Evolutionary conservation across 2,329 filamentous ascomycete species (phyloP).

Genomic region (Nemania sp.): DNA sequence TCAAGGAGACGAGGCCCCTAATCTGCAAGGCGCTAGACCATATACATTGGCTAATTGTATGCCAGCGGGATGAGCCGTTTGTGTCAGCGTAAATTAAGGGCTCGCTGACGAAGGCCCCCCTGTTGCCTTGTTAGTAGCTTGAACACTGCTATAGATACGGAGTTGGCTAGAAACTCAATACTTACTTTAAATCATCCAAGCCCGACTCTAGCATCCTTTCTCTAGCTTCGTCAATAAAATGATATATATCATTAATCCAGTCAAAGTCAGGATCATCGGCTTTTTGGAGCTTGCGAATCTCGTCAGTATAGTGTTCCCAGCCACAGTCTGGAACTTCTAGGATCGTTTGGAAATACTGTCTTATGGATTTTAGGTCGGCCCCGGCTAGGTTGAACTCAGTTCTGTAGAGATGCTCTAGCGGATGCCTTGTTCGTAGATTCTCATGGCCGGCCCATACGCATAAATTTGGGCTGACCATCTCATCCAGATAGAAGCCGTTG

Average conservation of each 20-base stretch:
- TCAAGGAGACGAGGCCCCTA: too few species aligned
- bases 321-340: background rate
- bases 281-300: background rate
- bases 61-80: too few species aligned
- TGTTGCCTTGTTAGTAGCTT: too few species aligned
- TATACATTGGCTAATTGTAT: too few species aligned
- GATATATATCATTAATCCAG: background rate
- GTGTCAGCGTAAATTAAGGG: too few species aligned
- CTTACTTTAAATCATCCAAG: background rate
- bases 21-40: too few species aligned
- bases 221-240: background rate
- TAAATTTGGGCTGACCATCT: background rate
- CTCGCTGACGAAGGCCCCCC: too few species aligned
- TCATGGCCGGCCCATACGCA: background rate
- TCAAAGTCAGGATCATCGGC: background rate
- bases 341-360: background rate
- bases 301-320: background rate
- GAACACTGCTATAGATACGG: too few species aligned
- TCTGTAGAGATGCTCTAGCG: background rate
- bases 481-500: background rate
- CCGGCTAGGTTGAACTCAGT: background rate
- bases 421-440: background rate
- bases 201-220: background rate
- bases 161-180: background rate
- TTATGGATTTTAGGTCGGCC: background rate